Base-by-base conservation (phyloP, 768 basidiomycete genomes). In the Naganishia vishniacii region DNA sequence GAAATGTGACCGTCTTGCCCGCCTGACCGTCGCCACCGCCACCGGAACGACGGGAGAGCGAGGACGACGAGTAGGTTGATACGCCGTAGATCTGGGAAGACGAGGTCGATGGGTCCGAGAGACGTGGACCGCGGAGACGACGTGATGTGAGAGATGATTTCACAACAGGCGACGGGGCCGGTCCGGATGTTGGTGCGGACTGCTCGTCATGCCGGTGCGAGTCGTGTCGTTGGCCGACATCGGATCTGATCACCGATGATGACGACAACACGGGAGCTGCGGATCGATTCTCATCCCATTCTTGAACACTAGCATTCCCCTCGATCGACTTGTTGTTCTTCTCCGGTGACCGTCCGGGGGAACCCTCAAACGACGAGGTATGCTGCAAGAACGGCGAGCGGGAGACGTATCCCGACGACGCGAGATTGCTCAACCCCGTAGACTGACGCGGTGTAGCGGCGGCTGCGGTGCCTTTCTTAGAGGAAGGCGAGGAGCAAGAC, bases 1-100 rank as follows among this genome's bases (percentile, higher is more conserved):
- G 71, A 61, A 75, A 77, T 11, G 75, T 77, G 29, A 77, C 75
- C 1, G 74, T 75, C 59, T 77, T 77, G 12, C 23, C 26, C 29
- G 60, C 28, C 28, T 46, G 48, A 12, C 49, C 49, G 32, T 41
- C 51, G 37, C 63, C 53, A 9, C 45, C 23, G 9, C 49, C 32
- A n/a, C 23, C 45, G 25, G 49, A 12, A 13, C 49, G 28, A 28
- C 53, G 32, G 12, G 51, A 42, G 46, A 67, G 31, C 73, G 65
- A 46, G 73, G 75, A 15, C 73, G 72, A 69, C 11, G 74, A 74
- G 66, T 73, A 74, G 15, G 64, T 63, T 1, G 73, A 72, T 11
- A 70, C 70, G 12, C 67, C 73, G 13, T 56, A 56, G 34, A 56
- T 40, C 25, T 56, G 53, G 16, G 53, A n/a, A n/a, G n/a, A 23